These are phyloP conservation scores for Penicillium arizonense DNA, from an alignment of 495 filamentous ascomycete genomes.

Conservation along the genomic window DNA sequence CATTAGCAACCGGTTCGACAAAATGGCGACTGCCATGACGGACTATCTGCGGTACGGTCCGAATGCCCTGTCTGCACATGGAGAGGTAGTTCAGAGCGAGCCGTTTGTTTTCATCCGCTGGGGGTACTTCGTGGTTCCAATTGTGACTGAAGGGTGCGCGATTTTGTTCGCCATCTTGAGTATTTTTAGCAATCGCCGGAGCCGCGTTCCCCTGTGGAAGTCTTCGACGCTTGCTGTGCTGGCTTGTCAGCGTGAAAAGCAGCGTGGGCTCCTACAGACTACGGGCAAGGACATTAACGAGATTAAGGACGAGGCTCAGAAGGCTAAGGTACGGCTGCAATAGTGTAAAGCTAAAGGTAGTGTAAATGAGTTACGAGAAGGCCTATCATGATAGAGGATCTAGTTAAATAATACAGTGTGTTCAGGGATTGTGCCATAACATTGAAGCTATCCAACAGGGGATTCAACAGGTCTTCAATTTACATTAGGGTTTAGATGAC, in stretches of 20 bases:
- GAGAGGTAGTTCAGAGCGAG: constrained; percentile 10
- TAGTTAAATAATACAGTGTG: too few relatives aligned
- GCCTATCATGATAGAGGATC: too few relatives aligned
- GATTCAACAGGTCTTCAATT: too few relatives aligned
- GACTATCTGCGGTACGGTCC: constrained; percentile 15
- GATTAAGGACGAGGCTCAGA: constrained; percentile 11
- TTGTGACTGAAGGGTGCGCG: constrained; percentile 11
- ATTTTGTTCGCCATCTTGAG: constrained; percentile 17
- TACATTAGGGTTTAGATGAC: too few relatives aligned
- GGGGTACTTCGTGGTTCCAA: constrained; percentile 17
- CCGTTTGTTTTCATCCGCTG: constrained; percentile 16
- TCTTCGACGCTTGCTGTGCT: constrained; percentile 20
- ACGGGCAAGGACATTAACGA: constrained; percentile 11
- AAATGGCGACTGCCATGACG: constrained; percentile 19
- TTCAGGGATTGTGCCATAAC: too few relatives aligned
- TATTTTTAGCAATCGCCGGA: constrained; percentile 14
- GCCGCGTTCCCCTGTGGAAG: constrained; percentile 21
- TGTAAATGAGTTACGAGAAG: background rate
- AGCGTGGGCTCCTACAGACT: constrained; percentile 8
- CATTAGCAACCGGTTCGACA: constrained; percentile 8
- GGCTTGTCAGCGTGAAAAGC: constrained; percentile 16
- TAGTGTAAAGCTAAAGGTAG: constrained; percentile 4
- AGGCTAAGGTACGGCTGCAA: background rate
- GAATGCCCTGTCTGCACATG: constrained; percentile 5
- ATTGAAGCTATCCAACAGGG: too few relatives aligned